A percentile compares a stretch with the other conserved stretches of the same genome.
These are phyloP conservation scores for Rhizoclosmatium sp. DNA, from an alignment of 192 early-diverging fungal species.

Conservation along the genomic window DNA sequence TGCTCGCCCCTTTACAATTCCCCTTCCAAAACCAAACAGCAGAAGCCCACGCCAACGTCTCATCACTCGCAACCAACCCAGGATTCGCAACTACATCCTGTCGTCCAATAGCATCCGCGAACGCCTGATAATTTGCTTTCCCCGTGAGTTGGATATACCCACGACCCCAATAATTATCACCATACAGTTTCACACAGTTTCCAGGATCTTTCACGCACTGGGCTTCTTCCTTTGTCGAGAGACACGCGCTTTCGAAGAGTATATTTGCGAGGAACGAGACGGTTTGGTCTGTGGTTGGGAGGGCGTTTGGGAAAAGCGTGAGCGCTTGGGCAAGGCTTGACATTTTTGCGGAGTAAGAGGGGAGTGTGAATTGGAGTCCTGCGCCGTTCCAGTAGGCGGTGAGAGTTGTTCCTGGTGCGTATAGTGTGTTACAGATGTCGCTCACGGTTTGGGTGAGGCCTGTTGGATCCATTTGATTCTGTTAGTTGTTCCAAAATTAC, in stretches of 20 bases:
- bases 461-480: no score
- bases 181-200: background rate
- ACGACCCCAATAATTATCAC: background rate
- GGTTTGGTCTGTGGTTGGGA: background rate
- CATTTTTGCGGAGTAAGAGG: background rate
- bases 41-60: slow-evolving; percentile 11
- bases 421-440: background rate
- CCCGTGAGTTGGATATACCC: slow-evolving; percentile 19
- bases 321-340: background rate
- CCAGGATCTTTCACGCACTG: slow-evolving; percentile 8
- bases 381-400: background rate
- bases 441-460: no score
- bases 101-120: slow-evolving; percentile 2
- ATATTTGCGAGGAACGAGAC: background rate
- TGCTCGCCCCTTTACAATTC: background rate
- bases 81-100: slow-evolving; percentile 17
- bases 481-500: no score
- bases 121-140: background rate
- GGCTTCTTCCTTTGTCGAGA: background rate
- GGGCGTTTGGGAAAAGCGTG: background rate
- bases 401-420: background rate
- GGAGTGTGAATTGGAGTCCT: background rate
- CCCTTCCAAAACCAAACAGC: slow-evolving; percentile 25
- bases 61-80: slow-evolving; percentile 16
- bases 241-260: slow-evolving; percentile 3